Evolutionary conservation across 1,139 yeast genomes (phyloP), one percentile per base, ranked within the genome.

Genomic region (Debaryomyces singareniensis): DNA sequence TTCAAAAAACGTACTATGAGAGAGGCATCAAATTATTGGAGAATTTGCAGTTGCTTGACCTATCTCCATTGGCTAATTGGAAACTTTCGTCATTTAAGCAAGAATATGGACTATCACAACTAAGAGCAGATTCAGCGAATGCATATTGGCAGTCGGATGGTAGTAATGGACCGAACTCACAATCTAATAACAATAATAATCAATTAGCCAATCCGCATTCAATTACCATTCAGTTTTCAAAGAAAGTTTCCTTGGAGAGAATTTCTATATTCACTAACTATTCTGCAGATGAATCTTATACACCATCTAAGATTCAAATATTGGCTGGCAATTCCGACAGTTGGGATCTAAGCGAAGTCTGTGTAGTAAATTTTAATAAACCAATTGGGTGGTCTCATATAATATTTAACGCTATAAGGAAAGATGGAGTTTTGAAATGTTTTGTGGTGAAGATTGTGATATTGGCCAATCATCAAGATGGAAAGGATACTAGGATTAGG

Each of bases 71-170:
- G 18, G 97, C 95, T 0, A 70, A 79, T 23, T 91, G 98, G 97
- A 72, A 78, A 27, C 76, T 86, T 0, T 83, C 95, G 1, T 80
- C 95, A 0, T 61, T 37, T 44, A 91, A 89, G 44, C 71, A 71
- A 13, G 94, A 91, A 0, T 77, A 66, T 43, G 94, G 93, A 0
- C 66, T 86, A 9, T 59, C 60, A 14, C 81, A 80, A 42, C 62
- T 91, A 7, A 61, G 93, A 20, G 86, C 83, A 32, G 93, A 85
- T 45, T 71, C 78, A 12, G 83, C 94, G 0, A 68, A 71, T 25
- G 61, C 79, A 3, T 89, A 68, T 51, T 93, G 99, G 99, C 98
- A 93, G 52, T 83, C 95, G 30, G 98, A 93, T 52, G 98, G 97
- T 2, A 61, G 66, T 36, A 20, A 55, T 36, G 43, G 43, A 30